Percentiles rank a stretch among this genome's conserved stretches.
Conservation (phyloP, 306 rosid genomes). For the Inga laurina region DNA sequence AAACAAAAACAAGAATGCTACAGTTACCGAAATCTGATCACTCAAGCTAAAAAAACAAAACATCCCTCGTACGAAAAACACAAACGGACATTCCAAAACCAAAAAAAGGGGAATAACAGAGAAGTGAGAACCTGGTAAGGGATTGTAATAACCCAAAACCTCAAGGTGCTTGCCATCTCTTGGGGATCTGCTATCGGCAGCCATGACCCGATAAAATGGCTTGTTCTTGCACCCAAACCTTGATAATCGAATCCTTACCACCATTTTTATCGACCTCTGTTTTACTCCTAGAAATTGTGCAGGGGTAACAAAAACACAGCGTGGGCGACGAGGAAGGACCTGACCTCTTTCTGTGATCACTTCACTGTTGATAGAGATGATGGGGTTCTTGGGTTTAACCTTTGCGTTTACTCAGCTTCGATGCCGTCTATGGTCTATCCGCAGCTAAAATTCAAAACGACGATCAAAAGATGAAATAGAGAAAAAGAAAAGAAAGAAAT, state of each 20-base stretch:
- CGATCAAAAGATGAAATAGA: neutral
- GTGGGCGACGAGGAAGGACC: neutral
- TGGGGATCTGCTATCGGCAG: conserved; percentile 90
- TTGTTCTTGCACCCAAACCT: conserved; percentile 86
- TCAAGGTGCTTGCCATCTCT: conserved; percentile 95
- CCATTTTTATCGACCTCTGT: conserved; percentile 48
- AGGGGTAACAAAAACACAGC: neutral
- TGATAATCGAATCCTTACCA: conserved; percentile 81
- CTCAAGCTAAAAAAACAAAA: neutral
- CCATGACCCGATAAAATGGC: conserved; percentile 90
- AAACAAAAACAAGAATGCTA: neutral
- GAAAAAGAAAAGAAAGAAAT: neutral
- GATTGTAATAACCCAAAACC: conserved; percentile 85
- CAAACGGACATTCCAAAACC: neutral
- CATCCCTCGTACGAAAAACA: neutral
- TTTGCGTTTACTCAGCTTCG: neutral
- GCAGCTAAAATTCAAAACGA: neutral
- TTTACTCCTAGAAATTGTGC: neutral
- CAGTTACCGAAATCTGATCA: neutral
- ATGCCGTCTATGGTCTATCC: neutral
- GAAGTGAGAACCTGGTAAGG: conserved; percentile 66
- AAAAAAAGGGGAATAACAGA: neutral
- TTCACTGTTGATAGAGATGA: neutral
- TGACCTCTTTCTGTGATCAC: neutral
- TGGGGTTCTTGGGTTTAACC: neutral